phyloP scores from a whole-genome alignment of 176 grass and related monocot species.

The Carex littledalei region DNA sequence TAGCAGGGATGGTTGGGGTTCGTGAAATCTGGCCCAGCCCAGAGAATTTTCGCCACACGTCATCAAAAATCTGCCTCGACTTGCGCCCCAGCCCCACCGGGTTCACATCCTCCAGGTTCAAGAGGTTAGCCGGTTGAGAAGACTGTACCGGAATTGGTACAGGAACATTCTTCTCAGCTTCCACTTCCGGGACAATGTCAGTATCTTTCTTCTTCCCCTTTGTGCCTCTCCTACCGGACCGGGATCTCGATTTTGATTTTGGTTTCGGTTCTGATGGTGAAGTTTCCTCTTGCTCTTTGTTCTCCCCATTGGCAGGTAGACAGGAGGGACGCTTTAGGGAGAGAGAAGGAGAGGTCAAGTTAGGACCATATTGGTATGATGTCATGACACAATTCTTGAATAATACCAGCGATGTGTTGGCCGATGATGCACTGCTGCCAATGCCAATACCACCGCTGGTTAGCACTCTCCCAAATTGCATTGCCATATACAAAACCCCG shows the following conservation, averaged over 20 bases:
- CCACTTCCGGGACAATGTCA: not conserved
- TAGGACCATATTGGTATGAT: not conserved
- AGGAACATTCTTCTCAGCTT: not conserved
- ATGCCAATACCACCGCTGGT: slow-evolving; percentile 7
- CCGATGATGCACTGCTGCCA: slow-evolving; percentile 1
- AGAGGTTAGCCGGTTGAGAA: slow-evolving; percentile 13
- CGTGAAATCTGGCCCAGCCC: slow-evolving; percentile 87
- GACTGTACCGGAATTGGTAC: slow-evolving; percentile 23
- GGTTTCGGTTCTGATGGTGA: not conserved
- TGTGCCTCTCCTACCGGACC: not conserved
- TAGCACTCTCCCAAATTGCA: slow-evolving; percentile 11
- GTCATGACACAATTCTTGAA: slow-evolving; percentile 19
- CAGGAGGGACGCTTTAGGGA: not conserved
- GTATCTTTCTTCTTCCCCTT: slow-evolving; percentile 20
- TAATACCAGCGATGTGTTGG: not conserved
- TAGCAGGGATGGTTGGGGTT: slow-evolving; percentile 41
- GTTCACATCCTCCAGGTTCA: slow-evolving; percentile 81
- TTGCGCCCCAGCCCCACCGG: slow-evolving; percentile 78
- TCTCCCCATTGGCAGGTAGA: not conserved
- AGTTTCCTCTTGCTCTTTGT: not conserved
- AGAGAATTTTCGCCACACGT: slow-evolving; percentile 99
- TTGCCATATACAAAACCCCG: not conserved
- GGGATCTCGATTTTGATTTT: not conserved
- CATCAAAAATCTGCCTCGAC: slow-evolving; percentile 90
- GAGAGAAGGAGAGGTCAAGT: not conserved